Conservation (phyloP, 768 basidiomycete genomes). For the Russula dissimulans region DNA sequence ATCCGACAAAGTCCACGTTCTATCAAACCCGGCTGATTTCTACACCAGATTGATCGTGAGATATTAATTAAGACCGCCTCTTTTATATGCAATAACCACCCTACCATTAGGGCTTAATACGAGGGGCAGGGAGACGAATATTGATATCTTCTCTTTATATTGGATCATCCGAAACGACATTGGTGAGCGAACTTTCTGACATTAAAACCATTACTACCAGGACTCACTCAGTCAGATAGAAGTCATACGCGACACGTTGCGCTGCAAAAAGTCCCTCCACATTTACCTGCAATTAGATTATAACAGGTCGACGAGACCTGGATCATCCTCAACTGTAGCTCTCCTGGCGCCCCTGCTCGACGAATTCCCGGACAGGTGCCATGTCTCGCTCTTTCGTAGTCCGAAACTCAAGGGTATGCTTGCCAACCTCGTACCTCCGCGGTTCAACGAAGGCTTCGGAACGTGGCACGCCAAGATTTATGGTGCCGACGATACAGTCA, state of each 20-base stretch:
- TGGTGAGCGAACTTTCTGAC: conserved; percentile 44
- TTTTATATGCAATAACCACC: not conserved
- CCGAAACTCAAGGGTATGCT: conserved; percentile 72
- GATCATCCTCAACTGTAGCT: conserved; percentile 57
- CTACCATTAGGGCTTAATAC: conserved; percentile 57
- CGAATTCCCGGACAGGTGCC: conserved; percentile 64
- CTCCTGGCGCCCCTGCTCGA: conserved; percentile 63
- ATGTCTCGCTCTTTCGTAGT: conserved; percentile 77
- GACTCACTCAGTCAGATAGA: conserved; percentile 45
- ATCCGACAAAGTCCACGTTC: conserved; percentile 13
- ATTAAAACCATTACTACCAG: not conserved
- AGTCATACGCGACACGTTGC: conserved; percentile 52
- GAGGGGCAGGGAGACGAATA: conserved; percentile 66
- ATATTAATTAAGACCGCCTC: not conserved
- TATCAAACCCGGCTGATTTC: conserved; percentile 11
- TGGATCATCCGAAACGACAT: conserved; percentile 64
- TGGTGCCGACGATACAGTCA: conserved; percentile 83
- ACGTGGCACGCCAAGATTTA: conserved; percentile 98
- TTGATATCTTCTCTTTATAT: conserved; percentile 90
- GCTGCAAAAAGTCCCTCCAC: conserved; percentile 47
- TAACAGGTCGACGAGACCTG: conserved; percentile 68
- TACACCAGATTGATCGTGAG: conserved; percentile 16
- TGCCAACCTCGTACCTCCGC: conserved; percentile 70
- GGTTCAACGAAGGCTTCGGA: conserved; percentile 98
- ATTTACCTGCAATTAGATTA: conserved; percentile 72